These are phyloP conservation scores for Solanum arcanum DNA, from an alignment of 257 asterid genomes.

Conservation along the genomic window DNA sequence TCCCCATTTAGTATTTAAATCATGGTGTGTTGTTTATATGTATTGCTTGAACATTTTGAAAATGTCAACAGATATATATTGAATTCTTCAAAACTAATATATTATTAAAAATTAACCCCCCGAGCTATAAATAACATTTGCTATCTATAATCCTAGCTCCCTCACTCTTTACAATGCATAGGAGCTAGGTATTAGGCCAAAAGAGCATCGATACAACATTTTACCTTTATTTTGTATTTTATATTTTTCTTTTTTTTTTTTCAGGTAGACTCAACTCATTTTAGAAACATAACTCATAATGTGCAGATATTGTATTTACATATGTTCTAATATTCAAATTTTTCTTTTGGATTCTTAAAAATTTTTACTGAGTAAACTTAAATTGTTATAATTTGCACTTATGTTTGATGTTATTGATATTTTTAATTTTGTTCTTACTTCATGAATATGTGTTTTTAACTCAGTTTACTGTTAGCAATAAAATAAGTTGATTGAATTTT, in stretches of 20 bases:
- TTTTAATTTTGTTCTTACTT: not conserved
- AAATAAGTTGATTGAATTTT: not conserved
- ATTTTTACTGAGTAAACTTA: not conserved
- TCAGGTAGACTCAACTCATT: not conserved
- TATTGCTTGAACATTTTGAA: too few relatives aligned
- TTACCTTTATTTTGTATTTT: too few relatives aligned
- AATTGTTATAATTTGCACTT: not conserved
- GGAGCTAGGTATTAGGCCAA: not conserved
- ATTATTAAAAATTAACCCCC: not conserved
- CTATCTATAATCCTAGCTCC: not conserved
- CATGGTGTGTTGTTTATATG: not conserved
- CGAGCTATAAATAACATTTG: not conserved
- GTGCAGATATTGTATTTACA: not conserved
- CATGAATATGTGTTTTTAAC: not conserved
- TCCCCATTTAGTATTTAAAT: too few relatives aligned
- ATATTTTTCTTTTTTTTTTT: not conserved
- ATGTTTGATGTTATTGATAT: not conserved
- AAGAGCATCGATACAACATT: not conserved
- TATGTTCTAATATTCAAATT: not conserved
- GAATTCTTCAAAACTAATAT: too few relatives aligned
- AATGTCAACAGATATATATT: too few relatives aligned
- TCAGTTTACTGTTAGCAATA: not conserved
- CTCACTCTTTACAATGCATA: not conserved
- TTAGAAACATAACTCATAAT: not conserved
- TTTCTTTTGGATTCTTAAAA: not conserved